phyloP scores from a whole-genome alignment of 2,329 filamentous ascomycete species.

The Pseudogymnoascus sp. region DNA sequence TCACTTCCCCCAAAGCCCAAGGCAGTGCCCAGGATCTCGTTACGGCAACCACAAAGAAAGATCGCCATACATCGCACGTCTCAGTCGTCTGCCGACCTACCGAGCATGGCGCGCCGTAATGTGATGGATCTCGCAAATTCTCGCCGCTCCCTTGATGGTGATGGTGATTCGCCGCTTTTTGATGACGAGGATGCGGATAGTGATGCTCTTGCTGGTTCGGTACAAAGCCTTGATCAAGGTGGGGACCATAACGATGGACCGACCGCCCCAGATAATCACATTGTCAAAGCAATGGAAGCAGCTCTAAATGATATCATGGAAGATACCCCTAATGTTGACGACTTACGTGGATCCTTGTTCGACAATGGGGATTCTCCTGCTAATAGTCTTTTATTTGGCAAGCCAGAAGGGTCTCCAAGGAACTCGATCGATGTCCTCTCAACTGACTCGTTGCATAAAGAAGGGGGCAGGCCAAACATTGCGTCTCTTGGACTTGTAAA shows the following conservation, averaged over 20 bases:
- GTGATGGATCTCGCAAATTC: constrained; percentile 30
- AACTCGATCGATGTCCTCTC: constrained; percentile 53
- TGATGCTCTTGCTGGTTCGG: constrained; percentile 62
- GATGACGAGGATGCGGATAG: constrained; percentile 68
- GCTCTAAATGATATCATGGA: constrained; percentile 90
- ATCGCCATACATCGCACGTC: constrained; percentile 53
- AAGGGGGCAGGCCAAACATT: constrained; percentile 69
- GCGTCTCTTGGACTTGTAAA: constrained; percentile 88
- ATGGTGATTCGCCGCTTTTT: constrained; percentile 54
- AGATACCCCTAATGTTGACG: constrained; percentile 61
- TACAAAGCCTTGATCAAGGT: constrained; percentile 72
- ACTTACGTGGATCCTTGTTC: constrained; percentile 61
- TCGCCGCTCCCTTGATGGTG: constrained; percentile 67
- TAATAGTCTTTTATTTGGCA: constrained; percentile 43
- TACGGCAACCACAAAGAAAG: constrained; percentile 37
- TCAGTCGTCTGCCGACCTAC: constrained; percentile 53
- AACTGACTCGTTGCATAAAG: constrained; percentile 38
- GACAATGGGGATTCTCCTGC: constrained; percentile 43
- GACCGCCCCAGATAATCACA: constrained; percentile 60
- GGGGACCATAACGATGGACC: constrained; percentile 46
- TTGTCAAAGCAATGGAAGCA: constrained; percentile 88
- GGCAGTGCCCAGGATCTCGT: constrained; percentile 40
- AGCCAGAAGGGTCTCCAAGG: constrained; percentile 53
- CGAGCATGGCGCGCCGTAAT: constrained; percentile 28
- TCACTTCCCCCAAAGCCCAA: constrained; percentile 35